These are phyloP conservation scores for Dactylellina parvicollis DNA, from an alignment of 2,329 filamentous ascomycete species.

Conservation along the genomic window DNA sequence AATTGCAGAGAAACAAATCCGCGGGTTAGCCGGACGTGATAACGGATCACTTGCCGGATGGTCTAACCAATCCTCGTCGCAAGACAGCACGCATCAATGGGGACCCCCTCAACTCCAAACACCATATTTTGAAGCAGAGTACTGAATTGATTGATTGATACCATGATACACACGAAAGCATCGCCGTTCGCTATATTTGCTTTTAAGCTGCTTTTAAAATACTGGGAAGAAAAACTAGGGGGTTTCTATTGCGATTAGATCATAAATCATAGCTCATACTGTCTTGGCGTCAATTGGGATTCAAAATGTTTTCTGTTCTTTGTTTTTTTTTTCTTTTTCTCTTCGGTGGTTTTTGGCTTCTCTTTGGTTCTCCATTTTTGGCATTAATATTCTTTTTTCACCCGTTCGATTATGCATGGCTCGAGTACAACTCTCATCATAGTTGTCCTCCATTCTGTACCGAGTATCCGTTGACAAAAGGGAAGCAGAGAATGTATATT, in stretches of 20 bases:
- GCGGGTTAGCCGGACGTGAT: conserved; percentile 33
- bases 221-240: conserved; percentile 34
- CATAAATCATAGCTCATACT: conserved; percentile 47
- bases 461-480: conserved; percentile 7
- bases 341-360: conserved; percentile 20
- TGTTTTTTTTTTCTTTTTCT: conserved; percentile 9
- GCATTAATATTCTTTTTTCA: conserved; percentile 46
- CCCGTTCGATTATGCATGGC: conserved; percentile 23
- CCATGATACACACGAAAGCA: conserved; percentile 54
- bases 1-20: conserved; percentile 48
- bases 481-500: conserved; percentile 16
- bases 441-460: conserved; percentile 6
- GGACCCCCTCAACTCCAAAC: conserved; percentile 51
- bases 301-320: conserved; percentile 45
- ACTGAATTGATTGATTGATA: conserved; percentile 46
- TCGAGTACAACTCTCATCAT: conserved; percentile 13
- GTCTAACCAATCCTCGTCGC: conserved; percentile 53
- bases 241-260: conserved; percentile 51
- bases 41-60: conserved; percentile 50
- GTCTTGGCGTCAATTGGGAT: conserved; percentile 54
- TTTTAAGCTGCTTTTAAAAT: conserved; percentile 50
- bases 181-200: conserved; percentile 46
- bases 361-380: conserved; percentile 14
- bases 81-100: conserved; percentile 52
- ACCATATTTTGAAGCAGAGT: conserved; percentile 53